Evolutionary conservation across 2,329 filamentous ascomycete genomes (phyloP).

Genomic region (Fusarium neocosmosporiellum): DNA sequence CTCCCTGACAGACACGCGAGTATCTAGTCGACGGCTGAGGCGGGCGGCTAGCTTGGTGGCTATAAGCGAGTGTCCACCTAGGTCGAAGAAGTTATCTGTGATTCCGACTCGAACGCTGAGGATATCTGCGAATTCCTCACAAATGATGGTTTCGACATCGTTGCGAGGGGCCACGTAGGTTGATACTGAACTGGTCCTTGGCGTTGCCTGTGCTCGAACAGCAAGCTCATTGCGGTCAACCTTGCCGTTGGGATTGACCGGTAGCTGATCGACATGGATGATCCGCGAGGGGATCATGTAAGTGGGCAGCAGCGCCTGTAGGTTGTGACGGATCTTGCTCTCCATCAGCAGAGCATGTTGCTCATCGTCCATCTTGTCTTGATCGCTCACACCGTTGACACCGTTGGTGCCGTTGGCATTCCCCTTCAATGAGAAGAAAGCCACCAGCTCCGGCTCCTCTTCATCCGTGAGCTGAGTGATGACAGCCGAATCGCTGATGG

Average conservation of each 20-base stretch:
- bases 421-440: slow-evolving; percentile 12
- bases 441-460: slow-evolving; percentile 19
- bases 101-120: slow-evolving; percentile 10
- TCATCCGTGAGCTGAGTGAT: slow-evolving; percentile 1
- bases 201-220: not conserved
- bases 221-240: slow-evolving; percentile 34
- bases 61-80: slow-evolving; percentile 12
- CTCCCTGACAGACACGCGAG: slow-evolving; percentile 1
- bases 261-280: slow-evolving; percentile 37
- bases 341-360: slow-evolving; percentile 36
- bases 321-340: slow-evolving; percentile 34
- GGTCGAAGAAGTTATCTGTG: slow-evolving; percentile 10
- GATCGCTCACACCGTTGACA: slow-evolving; percentile 29
- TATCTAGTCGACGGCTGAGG: not conserved
- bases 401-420: not conserved
- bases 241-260: slow-evolving; percentile 42
- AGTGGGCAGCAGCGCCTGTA: slow-evolving; percentile 18
- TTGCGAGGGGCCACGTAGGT: not conserved
- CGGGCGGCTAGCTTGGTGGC: slow-evolving; percentile 8
- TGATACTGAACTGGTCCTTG: not conserved
- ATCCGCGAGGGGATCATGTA: slow-evolving; percentile 44
- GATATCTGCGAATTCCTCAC: not conserved
- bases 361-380: slow-evolving; percentile 43
- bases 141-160: not conserved
- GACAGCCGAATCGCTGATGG: slow-evolving; percentile 3